Conservation (phyloP, 2,329 filamentous ascomycete species). For the Neobulgaria alba region DNA sequence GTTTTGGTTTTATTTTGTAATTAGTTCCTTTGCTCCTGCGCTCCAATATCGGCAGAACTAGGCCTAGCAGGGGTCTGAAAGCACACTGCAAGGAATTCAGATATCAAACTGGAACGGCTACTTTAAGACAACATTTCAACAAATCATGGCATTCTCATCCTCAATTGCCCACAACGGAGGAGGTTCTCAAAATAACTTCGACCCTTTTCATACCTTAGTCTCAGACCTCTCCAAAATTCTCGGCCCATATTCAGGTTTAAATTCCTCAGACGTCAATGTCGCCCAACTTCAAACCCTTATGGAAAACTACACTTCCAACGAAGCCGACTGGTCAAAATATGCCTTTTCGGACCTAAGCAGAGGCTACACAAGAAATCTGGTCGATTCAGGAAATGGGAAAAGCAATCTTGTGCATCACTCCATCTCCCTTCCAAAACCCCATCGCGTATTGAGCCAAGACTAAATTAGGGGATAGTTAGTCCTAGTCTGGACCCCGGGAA, state of each 20-base stretch:
- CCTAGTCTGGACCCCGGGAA: conserved; percentile 81
- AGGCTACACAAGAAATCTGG: conserved; percentile 79
- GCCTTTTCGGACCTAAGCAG: conserved; percentile 62
- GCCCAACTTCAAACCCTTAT: conserved; percentile 63
- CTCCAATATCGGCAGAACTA: not conserved
- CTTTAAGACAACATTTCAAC: not conserved
- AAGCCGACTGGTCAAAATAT: conserved; percentile 65
- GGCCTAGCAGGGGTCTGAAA: too few relatives aligned
- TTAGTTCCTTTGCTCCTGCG: not conserved
- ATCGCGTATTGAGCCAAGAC: too few relatives aligned
- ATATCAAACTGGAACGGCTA: not conserved
- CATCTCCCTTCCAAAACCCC: too few relatives aligned
- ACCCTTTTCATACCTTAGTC: conserved; percentile 63
- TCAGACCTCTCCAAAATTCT: conserved; percentile 63
- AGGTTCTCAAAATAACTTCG: conserved; percentile 10
- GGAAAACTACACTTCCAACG: conserved; percentile 61
- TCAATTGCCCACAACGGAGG: conserved; percentile 6
- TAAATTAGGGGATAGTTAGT: too few relatives aligned
- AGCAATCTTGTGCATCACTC: too few relatives aligned
- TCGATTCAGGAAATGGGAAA: conserved; percentile 77
- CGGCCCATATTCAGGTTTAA: conserved; percentile 72
- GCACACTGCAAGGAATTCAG: too few relatives aligned
- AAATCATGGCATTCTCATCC: conserved; percentile 1
- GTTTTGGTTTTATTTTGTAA: not conserved
- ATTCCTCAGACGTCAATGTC: conserved; percentile 74